These are phyloP conservation scores for Teratosphaeria zuluensis DNA, from an alignment of 2,329 filamentous ascomycete species.

Conservation along the genomic window DNA sequence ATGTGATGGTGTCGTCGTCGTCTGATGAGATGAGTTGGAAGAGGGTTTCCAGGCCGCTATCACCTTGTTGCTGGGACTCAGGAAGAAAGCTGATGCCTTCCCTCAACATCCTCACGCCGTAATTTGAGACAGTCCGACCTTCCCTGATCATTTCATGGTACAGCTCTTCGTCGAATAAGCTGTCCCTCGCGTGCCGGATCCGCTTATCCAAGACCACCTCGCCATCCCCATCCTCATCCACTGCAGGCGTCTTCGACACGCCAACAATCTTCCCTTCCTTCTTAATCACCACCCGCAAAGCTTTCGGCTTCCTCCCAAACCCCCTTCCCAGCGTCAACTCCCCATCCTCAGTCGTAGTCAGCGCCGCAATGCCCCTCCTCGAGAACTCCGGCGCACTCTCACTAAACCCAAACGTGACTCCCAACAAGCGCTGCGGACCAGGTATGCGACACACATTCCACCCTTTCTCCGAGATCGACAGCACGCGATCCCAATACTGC, in stretches of 20 bases:
- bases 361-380: conserved; percentile 68
- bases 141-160: conserved; percentile 86
- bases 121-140: conserved; percentile 60
- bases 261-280: conserved; percentile 51
- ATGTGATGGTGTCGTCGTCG: conserved; percentile 24
- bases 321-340: conserved; percentile 63
- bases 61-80: conserved; percentile 14
- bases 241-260: conserved; percentile 31
- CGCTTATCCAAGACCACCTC: conserved; percentile 55
- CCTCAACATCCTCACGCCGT: conserved; percentile 55
- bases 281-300: conserved; percentile 59
- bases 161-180: conserved; percentile 73
- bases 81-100: conserved; percentile 28
- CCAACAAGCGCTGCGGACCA: conserved; percentile 59
- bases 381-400: conserved; percentile 56
- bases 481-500: conserved; percentile 79
- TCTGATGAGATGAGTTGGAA: conserved; percentile 58
- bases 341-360: conserved; percentile 66
- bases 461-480: conserved; percentile 69
- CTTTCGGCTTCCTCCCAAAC: conserved; percentile 45
- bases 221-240: conserved; percentile 28
- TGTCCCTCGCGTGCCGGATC: conserved; percentile 67
- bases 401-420: conserved; percentile 80
- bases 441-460: conserved; percentile 80
- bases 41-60: conserved; percentile 49